These are phyloP conservation scores for Geum urbanum DNA, from an alignment of 306 rosid genomes.

Conservation along the genomic window DNA sequence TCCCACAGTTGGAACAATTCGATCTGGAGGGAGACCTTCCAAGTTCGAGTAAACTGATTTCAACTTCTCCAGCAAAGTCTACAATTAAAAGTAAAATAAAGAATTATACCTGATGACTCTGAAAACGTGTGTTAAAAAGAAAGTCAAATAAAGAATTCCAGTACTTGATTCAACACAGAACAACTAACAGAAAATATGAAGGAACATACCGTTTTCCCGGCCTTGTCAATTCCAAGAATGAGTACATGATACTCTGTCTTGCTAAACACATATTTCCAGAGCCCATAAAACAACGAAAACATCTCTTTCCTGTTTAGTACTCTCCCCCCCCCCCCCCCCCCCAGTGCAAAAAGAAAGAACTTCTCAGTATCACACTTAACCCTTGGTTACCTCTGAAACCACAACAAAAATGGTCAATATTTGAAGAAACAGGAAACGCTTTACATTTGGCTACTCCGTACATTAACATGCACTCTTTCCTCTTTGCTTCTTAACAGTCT, in stretches of 20 bases:
- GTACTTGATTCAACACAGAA: not conserved
- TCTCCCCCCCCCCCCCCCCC: constrained; percentile 24
- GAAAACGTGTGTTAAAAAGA: not conserved
- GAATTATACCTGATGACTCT: constrained; percentile 4
- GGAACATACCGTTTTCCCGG: constrained; percentile 88
- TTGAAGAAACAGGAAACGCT: not conserved
- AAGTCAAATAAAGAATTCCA: not conserved
- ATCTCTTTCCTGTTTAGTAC: constrained; percentile 37
- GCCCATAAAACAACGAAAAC: constrained; percentile 94
- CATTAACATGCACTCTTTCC: not conserved
- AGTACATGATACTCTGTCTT: constrained; percentile 95
- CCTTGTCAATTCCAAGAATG: constrained; percentile 94
- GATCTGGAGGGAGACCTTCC: constrained; percentile 92
- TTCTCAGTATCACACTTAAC: constrained; percentile 35
- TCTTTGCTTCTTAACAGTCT: not conserved
- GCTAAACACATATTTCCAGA: constrained; percentile 85
- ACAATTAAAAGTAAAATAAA: constrained; percentile 16
- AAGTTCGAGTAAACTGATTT: constrained; percentile 69
- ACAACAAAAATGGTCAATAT: constrained; percentile 14
- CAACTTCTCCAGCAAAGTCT: constrained; percentile 97
- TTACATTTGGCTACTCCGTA: not conserved
- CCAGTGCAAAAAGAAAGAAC: constrained; percentile 26
- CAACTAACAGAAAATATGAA: constrained; percentile 14
- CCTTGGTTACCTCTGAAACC: constrained; percentile 26
- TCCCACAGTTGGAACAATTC: constrained; percentile 98